phyloP scores from a whole-genome alignment of 805 yeast genomes.

The Wickerhamiella occidentalis region DNA sequence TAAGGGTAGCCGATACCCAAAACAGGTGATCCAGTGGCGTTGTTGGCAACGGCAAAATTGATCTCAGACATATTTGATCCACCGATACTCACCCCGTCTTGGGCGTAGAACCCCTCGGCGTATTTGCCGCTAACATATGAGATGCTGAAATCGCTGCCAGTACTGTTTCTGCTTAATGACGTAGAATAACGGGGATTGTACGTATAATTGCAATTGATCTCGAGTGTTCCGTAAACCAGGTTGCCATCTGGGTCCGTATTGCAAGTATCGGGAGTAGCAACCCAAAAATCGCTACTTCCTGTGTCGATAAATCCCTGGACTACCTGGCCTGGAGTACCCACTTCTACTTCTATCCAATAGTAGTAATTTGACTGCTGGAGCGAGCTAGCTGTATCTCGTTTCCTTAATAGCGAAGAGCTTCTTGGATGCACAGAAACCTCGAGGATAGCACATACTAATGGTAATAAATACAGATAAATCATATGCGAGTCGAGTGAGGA shows the following conservation, averaged over 20 bases:
- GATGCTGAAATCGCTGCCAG: slow-evolving; percentile 25
- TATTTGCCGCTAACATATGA: slow-evolving; percentile 35
- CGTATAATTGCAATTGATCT: slow-evolving; percentile 12
- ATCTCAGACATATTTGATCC: slow-evolving; percentile 36
- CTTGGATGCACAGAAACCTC: not conserved
- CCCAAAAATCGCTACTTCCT: slow-evolving; percentile 63
- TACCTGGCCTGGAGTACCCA: slow-evolving; percentile 44
- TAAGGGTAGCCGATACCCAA: slow-evolving; percentile 61
- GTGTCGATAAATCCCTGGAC: slow-evolving; percentile 52
- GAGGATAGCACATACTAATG: not conserved
- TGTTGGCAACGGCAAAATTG: slow-evolving; percentile 58
- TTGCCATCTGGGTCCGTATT: slow-evolving; percentile 11
- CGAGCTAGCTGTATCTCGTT: not conserved
- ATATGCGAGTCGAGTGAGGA: not conserved
- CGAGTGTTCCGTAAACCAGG: slow-evolving; percentile 5
- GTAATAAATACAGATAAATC: not conserved
- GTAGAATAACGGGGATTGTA: slow-evolving; percentile 22
- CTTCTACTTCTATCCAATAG: slow-evolving; percentile 23
- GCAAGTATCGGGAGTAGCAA: slow-evolving; percentile 23
- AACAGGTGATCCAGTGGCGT: slow-evolving; percentile 52
- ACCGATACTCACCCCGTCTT: slow-evolving; percentile 42
- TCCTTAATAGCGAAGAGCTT: not conserved
- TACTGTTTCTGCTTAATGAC: slow-evolving; percentile 19
- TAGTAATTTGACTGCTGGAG: slow-evolving; percentile 6
- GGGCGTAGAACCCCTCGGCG: slow-evolving; percentile 41